phyloP scores from a whole-genome alignment of 2,329 filamentous ascomycete species.

The Ophiocordyceps camponoti-rufipedis region DNA sequence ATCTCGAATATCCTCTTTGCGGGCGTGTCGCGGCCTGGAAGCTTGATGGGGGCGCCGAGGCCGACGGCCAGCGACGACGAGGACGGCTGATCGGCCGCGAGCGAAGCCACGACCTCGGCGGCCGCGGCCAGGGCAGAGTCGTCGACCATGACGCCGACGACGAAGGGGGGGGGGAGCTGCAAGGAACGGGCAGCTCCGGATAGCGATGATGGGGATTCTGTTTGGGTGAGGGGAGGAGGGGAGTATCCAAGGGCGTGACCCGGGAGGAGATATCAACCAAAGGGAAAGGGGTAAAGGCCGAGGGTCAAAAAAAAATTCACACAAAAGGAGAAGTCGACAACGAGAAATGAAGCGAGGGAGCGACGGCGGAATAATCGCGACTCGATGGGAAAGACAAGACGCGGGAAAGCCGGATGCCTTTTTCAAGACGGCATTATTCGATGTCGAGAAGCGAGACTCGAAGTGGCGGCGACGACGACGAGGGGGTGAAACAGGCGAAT shows the following conservation, averaged over 20 bases:
- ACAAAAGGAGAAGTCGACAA: background rate
- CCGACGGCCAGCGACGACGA: slow-evolving; percentile 20
- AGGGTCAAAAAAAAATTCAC: too few relatives aligned
- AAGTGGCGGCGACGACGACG: background rate
- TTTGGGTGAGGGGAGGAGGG: slow-evolving; percentile 1
- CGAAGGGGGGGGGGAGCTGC: slow-evolving; percentile 5
- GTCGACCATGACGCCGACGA: slow-evolving; percentile 27
- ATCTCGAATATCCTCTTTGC: slow-evolving; percentile 67
- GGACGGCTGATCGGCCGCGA: slow-evolving; percentile 26
- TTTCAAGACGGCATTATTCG: background rate
- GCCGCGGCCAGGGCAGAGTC: slow-evolving; percentile 35
- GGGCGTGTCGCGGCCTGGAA: slow-evolving; percentile 59
- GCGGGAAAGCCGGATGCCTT: background rate
- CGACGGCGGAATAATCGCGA: background rate
- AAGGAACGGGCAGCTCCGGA: slow-evolving; percentile 8
- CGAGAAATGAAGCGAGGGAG: background rate
- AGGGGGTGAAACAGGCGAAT: background rate
- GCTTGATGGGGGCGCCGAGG: slow-evolving; percentile 34
- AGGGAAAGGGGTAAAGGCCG: background rate
- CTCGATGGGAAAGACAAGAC: background rate
- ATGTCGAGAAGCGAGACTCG: background rate
- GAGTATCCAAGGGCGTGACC: background rate
- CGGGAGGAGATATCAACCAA: background rate
- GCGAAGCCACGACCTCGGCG: slow-evolving; percentile 32
- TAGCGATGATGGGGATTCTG: too few relatives aligned